Percentiles rank a stretch among this genome's conserved stretches.
Conservation (phyloP, 2,329 filamentous ascomycete species). For the Talaromyces sp. region DNA sequence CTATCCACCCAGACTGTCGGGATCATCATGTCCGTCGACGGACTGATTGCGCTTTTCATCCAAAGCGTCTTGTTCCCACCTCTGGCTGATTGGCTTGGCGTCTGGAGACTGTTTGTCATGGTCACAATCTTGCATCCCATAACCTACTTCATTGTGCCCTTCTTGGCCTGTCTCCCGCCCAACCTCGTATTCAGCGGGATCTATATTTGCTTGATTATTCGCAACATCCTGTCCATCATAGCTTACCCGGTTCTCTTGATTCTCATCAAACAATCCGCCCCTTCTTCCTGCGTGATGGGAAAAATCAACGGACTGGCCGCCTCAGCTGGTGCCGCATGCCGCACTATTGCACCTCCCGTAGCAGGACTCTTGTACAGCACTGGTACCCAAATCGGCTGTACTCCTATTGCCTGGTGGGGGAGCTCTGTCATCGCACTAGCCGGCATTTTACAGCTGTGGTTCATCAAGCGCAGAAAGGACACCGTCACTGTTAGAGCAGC, state of each 20-base stretch:
- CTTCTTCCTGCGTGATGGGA: constrained; percentile 58
- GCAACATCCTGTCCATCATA: constrained; percentile 65
- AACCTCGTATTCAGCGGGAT: constrained; percentile 56
- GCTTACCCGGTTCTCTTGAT: constrained; percentile 66
- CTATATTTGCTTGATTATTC: constrained; percentile 60
- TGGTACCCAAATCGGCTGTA: constrained; percentile 54
- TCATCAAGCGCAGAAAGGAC: constrained; percentile 48
- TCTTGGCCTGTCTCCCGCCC: constrained; percentile 56
- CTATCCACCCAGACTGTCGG: constrained; percentile 64
- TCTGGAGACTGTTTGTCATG: constrained; percentile 63
- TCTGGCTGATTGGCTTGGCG: constrained; percentile 59
- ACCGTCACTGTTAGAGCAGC: constrained; percentile 35
- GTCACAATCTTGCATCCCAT: constrained; percentile 64
- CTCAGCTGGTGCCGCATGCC: constrained; percentile 64
- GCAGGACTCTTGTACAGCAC: constrained; percentile 64
- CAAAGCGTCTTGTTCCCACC: constrained; percentile 68
- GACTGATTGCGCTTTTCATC: constrained; percentile 66
- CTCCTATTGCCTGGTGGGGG: constrained; percentile 61
- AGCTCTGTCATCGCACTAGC: constrained; percentile 53
- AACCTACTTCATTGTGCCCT: constrained; percentile 66
- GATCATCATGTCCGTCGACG: constrained; percentile 65
- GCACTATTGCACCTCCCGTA: constrained; percentile 65
- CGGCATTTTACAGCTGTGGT: constrained; percentile 54
- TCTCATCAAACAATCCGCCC: constrained; percentile 67
- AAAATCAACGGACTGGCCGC: constrained; percentile 70